Evolutionary conservation across 83 land plant genomes (phyloP).

Genomic region (Isoetes engelmannii): DNA sequence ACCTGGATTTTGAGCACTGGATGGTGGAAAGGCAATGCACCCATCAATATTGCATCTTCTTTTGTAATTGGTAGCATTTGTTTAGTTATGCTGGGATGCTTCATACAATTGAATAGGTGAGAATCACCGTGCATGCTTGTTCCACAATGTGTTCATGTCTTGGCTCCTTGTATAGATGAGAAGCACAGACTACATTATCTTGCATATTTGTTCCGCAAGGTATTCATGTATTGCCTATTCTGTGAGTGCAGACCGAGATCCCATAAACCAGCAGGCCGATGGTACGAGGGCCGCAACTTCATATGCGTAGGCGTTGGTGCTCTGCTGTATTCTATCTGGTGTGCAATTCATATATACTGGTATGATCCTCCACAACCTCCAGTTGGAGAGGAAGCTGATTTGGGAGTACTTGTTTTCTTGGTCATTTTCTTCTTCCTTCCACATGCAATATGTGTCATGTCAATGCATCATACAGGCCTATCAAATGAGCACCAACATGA

Average conservation of each 20-base stretch:
- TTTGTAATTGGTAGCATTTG: slow-evolving; percentile 54
- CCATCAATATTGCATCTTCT: slow-evolving; percentile 49
- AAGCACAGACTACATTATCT: no score
- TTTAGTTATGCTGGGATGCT: slow-evolving; percentile 43
- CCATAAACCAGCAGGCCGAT: neutral
- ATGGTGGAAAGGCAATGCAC: slow-evolving; percentile 59
- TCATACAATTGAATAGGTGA: slow-evolving; percentile 68
- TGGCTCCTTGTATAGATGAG: no score
- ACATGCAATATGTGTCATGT: slow-evolving; percentile 48
- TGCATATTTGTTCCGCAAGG: neutral
- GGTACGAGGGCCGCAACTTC: no score
- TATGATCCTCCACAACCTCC: slow-evolving; percentile 54
- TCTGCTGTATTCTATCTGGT: slow-evolving; percentile 59
- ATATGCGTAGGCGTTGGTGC: slow-evolving; percentile 39
- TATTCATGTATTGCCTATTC: neutral
- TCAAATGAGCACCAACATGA: no score
- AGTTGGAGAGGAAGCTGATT: slow-evolving; percentile 82
- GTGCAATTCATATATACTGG: slow-evolving; percentile 61
- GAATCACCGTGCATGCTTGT: no score
- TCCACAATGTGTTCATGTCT: no score
- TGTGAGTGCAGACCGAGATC: neutral
- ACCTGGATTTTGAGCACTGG: slow-evolving; percentile 70
- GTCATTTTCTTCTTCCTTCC: slow-evolving; percentile 55
- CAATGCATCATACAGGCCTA: slow-evolving; percentile 42
- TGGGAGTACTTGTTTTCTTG: slow-evolving; percentile 64